Base-by-base conservation (phyloP, 192 early-diverging fungal genomes). In the Spinellus fusiger region DNA sequence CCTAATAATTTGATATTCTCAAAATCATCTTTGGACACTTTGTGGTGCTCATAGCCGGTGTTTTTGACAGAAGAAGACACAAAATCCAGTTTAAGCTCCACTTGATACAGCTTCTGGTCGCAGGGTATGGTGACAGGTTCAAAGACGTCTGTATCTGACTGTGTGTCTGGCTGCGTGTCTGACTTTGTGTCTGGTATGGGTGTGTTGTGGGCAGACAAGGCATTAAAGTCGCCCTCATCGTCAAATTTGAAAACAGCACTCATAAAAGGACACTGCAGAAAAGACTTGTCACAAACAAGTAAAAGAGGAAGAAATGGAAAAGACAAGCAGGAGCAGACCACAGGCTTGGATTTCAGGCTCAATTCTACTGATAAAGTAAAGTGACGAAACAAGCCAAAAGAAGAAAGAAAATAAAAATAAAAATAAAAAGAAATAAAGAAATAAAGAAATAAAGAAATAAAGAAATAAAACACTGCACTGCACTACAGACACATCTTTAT, bases 161-260 rank as follows among this genome's bases (percentile, higher is more conserved):
- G n/a, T n/a, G n/a, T n/a, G n/a, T n/a, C n/a, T n/a, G n/a, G n/a
- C n/a, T n/a, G n/a, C n/a, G n/a, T n/a, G n/a, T n/a, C n/a, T n/a
- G n/a, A n/a, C n/a, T n/a, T n/a, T n/a, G n/a, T n/a, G n/a, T n/a
- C n/a, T n/a, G n/a, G n/a, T n/a, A n/a, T n/a, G n/a, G n/a, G n/a
- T n/a, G n/a, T 61, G 4, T 72, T 64, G 49, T 69, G 34, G 38
- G 69, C 47, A 51, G 61, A 44, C 40, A 53, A 66, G n/a, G n/a
- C n/a, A n/a, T n/a, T n/a, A n/a, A 53, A 66, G 44, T 73, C 66
- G 62, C 75, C 77, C 35, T 79, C 73, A 44, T 77, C 73, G 62
- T 80, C 79, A 63, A 80, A 80, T 48, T 59, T 56, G 53, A 80
- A 80, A 16, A 80, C 54, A 52, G 72, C 69, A 65, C 72, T 80